Evolutionary conservation across 352 stramenopile species (phyloP).

Genomic region (Phytophthora hybrid): DNA sequence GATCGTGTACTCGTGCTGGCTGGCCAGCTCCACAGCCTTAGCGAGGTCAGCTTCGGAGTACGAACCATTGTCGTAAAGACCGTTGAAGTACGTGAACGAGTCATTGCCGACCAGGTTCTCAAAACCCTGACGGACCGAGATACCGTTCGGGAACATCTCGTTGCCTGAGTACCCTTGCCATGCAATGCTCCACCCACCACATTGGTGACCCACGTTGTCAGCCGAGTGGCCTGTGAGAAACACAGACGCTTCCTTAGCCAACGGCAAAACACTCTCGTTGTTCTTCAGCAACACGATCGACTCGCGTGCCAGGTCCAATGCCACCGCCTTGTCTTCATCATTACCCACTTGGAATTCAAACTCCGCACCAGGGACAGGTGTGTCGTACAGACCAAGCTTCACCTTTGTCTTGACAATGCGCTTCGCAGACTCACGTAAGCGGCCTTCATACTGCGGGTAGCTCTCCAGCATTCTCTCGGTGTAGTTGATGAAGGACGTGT

Average conservation of each 20-base stretch:
- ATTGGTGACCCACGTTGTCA: conserved; percentile 69
- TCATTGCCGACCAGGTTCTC: conserved; percentile 37
- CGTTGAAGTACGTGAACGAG: conserved; percentile 60
- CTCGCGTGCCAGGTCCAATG: conserved; percentile 70
- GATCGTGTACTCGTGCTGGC: conserved; percentile 63
- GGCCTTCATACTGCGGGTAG: conserved; percentile 40
- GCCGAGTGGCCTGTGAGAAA: conserved; percentile 71
- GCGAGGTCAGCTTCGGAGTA: conserved; percentile 54
- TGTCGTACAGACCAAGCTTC: conserved; percentile 71
- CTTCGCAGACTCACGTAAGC: conserved; percentile 60
- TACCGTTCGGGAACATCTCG: conserved; percentile 57
- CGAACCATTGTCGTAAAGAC: conserved; percentile 57
- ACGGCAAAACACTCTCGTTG: conserved; percentile 53
- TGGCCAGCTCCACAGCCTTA: conserved; percentile 53
- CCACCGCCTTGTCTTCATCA: conserved; percentile 32
- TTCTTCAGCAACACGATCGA: conserved; percentile 87
- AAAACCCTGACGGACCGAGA: conserved; percentile 59
- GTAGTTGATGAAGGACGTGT: conserved; percentile 56
- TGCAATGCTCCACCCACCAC: conserved; percentile 78
- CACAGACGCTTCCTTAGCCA: conserved; percentile 40
- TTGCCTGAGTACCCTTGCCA: conserved; percentile 85
- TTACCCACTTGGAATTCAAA: background rate
- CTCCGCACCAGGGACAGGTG: conserved; percentile 44
- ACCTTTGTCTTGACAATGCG: conserved; percentile 78
- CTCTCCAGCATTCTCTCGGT: conserved; percentile 49